phyloP scores from a whole-genome alignment of 208 protist species.

The Trypanosoma cruzi region DNA sequence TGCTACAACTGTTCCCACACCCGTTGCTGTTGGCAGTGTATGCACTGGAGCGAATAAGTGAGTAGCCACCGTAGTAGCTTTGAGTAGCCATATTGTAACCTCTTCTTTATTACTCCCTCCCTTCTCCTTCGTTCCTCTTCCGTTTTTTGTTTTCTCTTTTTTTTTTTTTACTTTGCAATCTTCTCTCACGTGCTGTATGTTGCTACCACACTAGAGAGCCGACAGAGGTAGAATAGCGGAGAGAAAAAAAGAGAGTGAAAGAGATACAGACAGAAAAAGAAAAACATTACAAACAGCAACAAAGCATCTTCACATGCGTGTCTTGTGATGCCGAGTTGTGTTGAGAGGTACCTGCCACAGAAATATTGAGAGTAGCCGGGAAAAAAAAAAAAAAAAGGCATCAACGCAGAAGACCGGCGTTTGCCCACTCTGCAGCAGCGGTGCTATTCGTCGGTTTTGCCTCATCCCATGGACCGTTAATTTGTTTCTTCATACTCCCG shows the following conservation, averaged over 20 bases:
- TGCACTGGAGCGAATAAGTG: conserved; percentile 20
- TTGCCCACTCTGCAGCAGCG: conserved; percentile 91
- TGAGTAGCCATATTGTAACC: conserved; percentile 8
- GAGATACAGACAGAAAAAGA: neutral
- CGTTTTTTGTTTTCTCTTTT: conserved; percentile 12
- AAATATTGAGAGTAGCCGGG: conserved; percentile 1
- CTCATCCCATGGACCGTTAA: conserved; percentile 93
- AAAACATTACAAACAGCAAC: conserved; percentile 9
- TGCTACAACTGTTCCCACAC: neutral
- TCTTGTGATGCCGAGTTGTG: too few relatives aligned
- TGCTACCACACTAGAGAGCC: neutral
- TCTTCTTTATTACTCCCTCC: neutral
- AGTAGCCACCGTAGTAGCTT: conserved; percentile 24
- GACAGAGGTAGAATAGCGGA: conserved; percentile 9
- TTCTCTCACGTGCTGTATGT: neutral
- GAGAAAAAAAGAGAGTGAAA: conserved; percentile 11
- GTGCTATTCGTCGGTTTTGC: conserved; percentile 92
- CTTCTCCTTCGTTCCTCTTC: neutral
- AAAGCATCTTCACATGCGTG: neutral
- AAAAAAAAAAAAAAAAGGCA: conserved; percentile 2
- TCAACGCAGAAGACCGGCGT: conserved; percentile 72
- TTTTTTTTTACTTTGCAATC: conserved; percentile 4
- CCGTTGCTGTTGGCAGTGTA: neutral
- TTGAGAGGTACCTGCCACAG: neutral
- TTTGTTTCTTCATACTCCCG: conserved; percentile 81